Evolutionary conservation across 2,329 filamentous ascomycete species (phyloP).

Genomic region (Thermomyces lanuginosus): DNA sequence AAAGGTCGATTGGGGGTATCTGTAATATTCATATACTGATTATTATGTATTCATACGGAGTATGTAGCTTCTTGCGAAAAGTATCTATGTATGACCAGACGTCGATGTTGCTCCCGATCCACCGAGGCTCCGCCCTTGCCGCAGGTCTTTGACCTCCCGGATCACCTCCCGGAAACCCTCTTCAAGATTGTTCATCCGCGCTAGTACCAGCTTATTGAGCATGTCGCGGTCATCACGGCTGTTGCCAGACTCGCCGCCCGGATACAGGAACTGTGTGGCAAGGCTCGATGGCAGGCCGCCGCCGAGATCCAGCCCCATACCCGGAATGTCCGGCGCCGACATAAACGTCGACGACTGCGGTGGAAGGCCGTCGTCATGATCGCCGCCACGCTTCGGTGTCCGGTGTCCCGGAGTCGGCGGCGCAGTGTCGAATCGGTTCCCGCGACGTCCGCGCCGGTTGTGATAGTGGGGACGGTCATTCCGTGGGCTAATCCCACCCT

Average conservation of each 20-base stretch:
- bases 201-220: slow-evolving; percentile 64
- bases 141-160: slow-evolving; percentile 52
- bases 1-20: background rate
- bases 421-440: slow-evolving; percentile 24
- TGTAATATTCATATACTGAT: background rate
- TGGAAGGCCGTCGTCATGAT: slow-evolving; percentile 36
- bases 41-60: background rate
- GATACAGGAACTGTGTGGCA: slow-evolving; percentile 63
- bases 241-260: slow-evolving; percentile 43
- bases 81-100: background rate
- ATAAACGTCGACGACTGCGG: slow-evolving; percentile 37
- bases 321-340: slow-evolving; percentile 40
- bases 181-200: slow-evolving; percentile 82
- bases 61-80: background rate
- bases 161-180: slow-evolving; percentile 81
- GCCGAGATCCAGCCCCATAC: slow-evolving; percentile 50
- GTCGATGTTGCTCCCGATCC: slow-evolving; percentile 15
- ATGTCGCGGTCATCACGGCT: slow-evolving; percentile 48
- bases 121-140: slow-evolving; percentile 7
- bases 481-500: no score
- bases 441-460: no score
- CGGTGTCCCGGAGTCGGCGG: slow-evolving; percentile 20
- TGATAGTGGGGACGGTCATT: no score
- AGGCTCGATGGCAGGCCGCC: slow-evolving; percentile 58
- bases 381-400: slow-evolving; percentile 27